Evolutionary conservation across 1,284 basidiomycete genomes (phyloP), one percentile per base, ranked within the genome.

Genomic region (Hemileia vastatrix): DNA sequence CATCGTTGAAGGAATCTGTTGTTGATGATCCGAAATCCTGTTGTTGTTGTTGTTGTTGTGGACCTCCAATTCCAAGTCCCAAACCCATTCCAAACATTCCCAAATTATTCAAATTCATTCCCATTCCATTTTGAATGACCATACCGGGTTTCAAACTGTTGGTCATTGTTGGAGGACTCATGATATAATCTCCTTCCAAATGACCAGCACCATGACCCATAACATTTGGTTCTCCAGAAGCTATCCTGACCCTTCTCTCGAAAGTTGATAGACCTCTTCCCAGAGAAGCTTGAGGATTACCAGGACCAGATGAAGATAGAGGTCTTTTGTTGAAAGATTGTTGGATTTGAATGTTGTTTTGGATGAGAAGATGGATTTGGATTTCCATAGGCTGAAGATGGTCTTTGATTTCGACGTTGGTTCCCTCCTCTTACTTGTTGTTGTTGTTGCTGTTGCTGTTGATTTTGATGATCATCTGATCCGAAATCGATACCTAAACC

Each of bases 401-500:
- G 40, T 15, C 18, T 13, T 21, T 57, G 15, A 15, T 47, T 23
- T 52, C 48, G 1, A 63, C 64, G n/a, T 27, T 27, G 27, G 27
- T 27, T 27, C 27, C 27, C 27, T 27, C 27, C 27, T 27, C 27
- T 27, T 27, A 27, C 27, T 27, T 27, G 27, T 27, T 27, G 27
- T 27, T 27, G 27, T 56, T 60, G 4, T 63, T 54, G 18, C 49
- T 54, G 11, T 47, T 58, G 2, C 40, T 47, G 44, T 49, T 58
- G 43, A 23, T 31, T 23, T 47, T 43, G 48, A 2, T 11, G 50
- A 18, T 31, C 15, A 43, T 33, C 6, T 27, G 57, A 54, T 11
- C 69, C 71, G 33, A 73, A 70, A 66, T 73, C 67, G 57, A 73
- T 73, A 21, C 72, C 71, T 15, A 73, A 65, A 6, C 72, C 72